phyloP scores from a whole-genome alignment of 768 basidiomycete genomes.

The Boletus reticuloceps region DNA sequence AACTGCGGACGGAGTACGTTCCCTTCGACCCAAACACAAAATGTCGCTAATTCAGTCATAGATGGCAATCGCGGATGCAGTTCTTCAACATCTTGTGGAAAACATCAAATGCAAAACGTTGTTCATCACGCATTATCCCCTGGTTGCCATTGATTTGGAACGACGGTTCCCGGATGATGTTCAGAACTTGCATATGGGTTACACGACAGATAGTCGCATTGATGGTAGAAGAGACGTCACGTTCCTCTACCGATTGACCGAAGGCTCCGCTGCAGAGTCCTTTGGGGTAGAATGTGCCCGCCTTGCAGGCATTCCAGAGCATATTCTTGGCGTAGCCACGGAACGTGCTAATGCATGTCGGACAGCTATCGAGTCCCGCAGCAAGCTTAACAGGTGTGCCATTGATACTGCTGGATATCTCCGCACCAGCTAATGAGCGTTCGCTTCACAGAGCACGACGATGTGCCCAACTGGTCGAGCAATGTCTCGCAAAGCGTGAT shows the following conservation, averaged over 20 bases:
- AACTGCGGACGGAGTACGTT: conserved; percentile 80
- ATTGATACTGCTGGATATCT: background rate
- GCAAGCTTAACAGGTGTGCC: conserved; percentile 46
- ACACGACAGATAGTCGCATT: conserved; percentile 61
- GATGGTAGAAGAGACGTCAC: conserved; percentile 79
- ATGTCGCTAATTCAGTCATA: conserved; percentile 26
- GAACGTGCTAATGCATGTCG: conserved; percentile 56
- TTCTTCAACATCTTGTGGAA: conserved; percentile 67
- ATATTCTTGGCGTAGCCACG: conserved; percentile 61
- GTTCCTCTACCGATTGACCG: conserved; percentile 77
- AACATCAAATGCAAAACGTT: conserved; percentile 65
- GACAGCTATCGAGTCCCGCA: conserved; percentile 46
- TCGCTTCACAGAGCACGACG: conserved; percentile 24
- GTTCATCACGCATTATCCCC: conserved; percentile 95
- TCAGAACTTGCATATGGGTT: conserved; percentile 87
- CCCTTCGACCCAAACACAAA: background rate
- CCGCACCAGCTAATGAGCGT: background rate
- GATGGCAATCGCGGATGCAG: conserved; percentile 88
- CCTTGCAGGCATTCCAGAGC: conserved; percentile 77
- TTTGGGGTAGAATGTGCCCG: conserved; percentile 94
- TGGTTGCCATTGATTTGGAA: conserved; percentile 69
- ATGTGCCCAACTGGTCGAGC: conserved; percentile 25
- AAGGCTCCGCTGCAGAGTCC: conserved; percentile 76
- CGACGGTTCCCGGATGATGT: conserved; percentile 57
- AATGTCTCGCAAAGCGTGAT: conserved; percentile 24